Evolutionary conservation across 192 early-diverging fungal genomes (phyloP), one percentile per base, ranked within the genome.

Genomic region (Coemansia sp.): DNA sequence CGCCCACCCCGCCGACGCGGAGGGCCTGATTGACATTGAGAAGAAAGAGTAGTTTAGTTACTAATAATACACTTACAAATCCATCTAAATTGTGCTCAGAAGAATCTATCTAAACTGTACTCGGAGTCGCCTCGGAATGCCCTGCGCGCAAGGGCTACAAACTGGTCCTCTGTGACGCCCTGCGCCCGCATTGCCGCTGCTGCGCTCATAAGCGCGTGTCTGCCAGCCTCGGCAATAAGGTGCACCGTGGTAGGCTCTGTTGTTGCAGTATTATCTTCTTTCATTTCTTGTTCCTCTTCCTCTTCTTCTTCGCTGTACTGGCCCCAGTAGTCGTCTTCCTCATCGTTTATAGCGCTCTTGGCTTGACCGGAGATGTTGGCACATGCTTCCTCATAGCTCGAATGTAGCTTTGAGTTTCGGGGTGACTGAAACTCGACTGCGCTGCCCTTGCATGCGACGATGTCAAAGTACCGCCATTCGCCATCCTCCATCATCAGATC

Each of bases 391-490:
- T 59, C 22, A n/a, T 20, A 34, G 55, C 27, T 39, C 9, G 39
- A 39, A 11, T 24, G 22, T 39, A n/a, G 27, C 11, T 67, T 20
- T n/a, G 16, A 12, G 53, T 9, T n/a, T 0, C 10, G 53, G 0
- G 35, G 58, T 10, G 37, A 39, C 58, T 59, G 18, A 20, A 59
- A 39, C 34, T 12, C 58, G 4, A 9, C 1, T 10, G 20, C 8
- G 3, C 18, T 34, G n/a, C 58, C 58, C 16, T 30, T 18, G 11
- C 58, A 59, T 18, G 35, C 35, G 16, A 32, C 58, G 3, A 56
- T 55, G 37, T 76, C 68, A 52, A 73, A 69, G 61, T 82, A 82
- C 10, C 20, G 37, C 79, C 79, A 82, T 12, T 49, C 32, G 2
- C 30, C 47, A 34, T 41, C 32, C 9, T 76, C 74, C 70, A 64